phyloP scores from a whole-genome alignment of 768 basidiomycete species.

The Tricholoma furcatifolium region DNA sequence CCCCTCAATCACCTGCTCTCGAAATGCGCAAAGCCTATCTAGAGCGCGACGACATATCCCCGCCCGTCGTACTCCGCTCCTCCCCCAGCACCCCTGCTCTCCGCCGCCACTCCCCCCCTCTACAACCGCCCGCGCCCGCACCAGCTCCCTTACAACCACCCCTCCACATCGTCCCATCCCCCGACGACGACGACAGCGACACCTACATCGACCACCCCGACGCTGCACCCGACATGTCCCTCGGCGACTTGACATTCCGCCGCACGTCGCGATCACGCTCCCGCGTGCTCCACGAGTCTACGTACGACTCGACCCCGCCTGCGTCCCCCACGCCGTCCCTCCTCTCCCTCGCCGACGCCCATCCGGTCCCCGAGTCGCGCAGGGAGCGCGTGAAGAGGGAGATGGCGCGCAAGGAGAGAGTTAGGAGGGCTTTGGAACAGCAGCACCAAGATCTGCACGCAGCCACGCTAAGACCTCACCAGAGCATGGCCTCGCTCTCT shows the following conservation, averaged over 20 bases:
- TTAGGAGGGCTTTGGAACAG: too few relatives aligned
- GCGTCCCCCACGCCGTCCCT: too few relatives aligned
- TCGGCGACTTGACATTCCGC: neutral
- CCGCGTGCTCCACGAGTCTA: neutral
- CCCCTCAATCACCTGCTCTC: neutral
- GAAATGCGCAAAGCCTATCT: conserved; percentile 13
- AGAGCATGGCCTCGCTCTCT: neutral
- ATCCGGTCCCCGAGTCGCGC: too few relatives aligned
- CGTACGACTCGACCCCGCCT: too few relatives aligned
- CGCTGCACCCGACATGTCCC: neutral
- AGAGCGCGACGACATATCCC: conserved; percentile 6
- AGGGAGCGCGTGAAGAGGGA: too few relatives aligned
- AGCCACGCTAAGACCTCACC: neutral
- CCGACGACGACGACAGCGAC: neutral
- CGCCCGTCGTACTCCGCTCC: neutral
- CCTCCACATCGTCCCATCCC: neutral
- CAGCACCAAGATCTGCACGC: too few relatives aligned
- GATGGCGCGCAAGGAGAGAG: too few relatives aligned
- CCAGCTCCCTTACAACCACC: neutral
- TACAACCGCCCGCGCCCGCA: neutral
- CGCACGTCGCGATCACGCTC: neutral
- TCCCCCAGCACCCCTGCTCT: neutral
- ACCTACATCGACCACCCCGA: neutral
- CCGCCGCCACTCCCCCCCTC: neutral
- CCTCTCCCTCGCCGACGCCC: too few relatives aligned